Evolutionary conservation across 371 early-diverging fungal species (phyloP).

Genomic region (Syncephalis fuscata): DNA sequence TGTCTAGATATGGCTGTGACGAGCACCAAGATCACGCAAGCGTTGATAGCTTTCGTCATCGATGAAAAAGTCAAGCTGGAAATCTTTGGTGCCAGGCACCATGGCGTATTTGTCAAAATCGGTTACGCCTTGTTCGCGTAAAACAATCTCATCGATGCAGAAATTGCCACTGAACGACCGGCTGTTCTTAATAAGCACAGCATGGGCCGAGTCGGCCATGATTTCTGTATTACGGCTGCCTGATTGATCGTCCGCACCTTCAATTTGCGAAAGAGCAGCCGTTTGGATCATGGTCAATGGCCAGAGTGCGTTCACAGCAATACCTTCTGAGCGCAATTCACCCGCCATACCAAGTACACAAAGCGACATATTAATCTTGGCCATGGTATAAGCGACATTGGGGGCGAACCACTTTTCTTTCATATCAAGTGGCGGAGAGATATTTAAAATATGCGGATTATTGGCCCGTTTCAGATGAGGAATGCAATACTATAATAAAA

Average conservation of each 20-base stretch:
- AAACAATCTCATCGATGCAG: slow-evolving; percentile 50
- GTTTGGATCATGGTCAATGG: slow-evolving; percentile 60
- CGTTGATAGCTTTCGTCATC: slow-evolving; percentile 25
- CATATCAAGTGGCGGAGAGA: slow-evolving; percentile 56
- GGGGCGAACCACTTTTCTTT: slow-evolving; percentile 43
- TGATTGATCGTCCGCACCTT: not conserved
- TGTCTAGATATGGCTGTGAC: too few species aligned
- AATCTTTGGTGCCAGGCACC: slow-evolving; percentile 27
- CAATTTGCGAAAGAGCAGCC: slow-evolving; percentile 42
- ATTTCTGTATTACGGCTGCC: slow-evolving; percentile 34
- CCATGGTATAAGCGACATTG: slow-evolving; percentile 58
- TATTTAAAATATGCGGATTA: slow-evolving; percentile 55
- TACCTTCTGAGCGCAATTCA: slow-evolving; percentile 39
- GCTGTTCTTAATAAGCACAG: slow-evolving; percentile 31
- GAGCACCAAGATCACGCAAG: not conserved
- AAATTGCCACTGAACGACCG: slow-evolving; percentile 47
- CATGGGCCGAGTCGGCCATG: slow-evolving; percentile 68
- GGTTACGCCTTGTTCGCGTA: slow-evolving; percentile 43
- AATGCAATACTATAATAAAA: slow-evolving; percentile 21
- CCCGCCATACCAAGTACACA: slow-evolving; percentile 52
- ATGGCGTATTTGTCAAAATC: slow-evolving; percentile 44
- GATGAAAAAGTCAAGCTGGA: slow-evolving; percentile 48
- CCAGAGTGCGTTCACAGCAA: slow-evolving; percentile 73
- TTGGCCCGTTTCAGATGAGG: slow-evolving; percentile 29
- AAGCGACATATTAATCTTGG: slow-evolving; percentile 63